Conservation (phyloP, 2,329 filamentous ascomycete genomes). For the Dactylellina parvicollis region DNA sequence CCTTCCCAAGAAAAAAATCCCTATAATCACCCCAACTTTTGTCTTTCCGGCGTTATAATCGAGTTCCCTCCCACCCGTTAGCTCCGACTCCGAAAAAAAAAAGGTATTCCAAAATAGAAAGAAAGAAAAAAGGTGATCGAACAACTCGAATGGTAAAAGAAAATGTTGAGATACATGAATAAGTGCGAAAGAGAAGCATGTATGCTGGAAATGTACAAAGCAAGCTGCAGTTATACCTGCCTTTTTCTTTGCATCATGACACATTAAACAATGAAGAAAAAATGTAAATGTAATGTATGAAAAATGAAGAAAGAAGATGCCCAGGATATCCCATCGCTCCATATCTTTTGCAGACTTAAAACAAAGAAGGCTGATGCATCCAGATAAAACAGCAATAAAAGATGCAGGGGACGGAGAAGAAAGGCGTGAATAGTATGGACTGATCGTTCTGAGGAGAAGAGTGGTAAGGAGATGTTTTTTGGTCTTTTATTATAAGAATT, state of each 20-base stretch:
- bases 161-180: constrained; percentile 29
- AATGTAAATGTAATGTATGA: constrained; percentile 9
- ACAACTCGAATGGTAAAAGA: background rate
- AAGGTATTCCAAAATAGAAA: background rate
- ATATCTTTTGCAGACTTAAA: constrained; percentile 52
- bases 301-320: constrained; percentile 28
- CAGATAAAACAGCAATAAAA: constrained; percentile 52
- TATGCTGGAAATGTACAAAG: background rate
- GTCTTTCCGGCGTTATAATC: constrained; percentile 54
- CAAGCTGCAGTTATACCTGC: background rate
- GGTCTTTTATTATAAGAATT: constrained; percentile 10
- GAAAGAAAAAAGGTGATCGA: background rate
- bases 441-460: background rate
- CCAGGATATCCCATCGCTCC: constrained; percentile 54
- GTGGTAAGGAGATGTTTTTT: constrained; percentile 27
- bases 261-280: constrained; percentile 7
- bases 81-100: constrained; percentile 50
- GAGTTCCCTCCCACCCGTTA: constrained; percentile 53
- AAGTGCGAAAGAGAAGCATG: constrained; percentile 2
- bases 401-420: constrained; percentile 20
- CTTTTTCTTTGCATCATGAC: background rate
- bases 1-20: no score
- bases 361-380: constrained; percentile 44
- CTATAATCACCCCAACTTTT: constrained; percentile 46
- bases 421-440: background rate